A percentile compares a stretch with the other conserved stretches of the same genome.
phyloP scores from a whole-genome alignment of 371 early-diverging fungal species.

The Circinella minor region DNA sequence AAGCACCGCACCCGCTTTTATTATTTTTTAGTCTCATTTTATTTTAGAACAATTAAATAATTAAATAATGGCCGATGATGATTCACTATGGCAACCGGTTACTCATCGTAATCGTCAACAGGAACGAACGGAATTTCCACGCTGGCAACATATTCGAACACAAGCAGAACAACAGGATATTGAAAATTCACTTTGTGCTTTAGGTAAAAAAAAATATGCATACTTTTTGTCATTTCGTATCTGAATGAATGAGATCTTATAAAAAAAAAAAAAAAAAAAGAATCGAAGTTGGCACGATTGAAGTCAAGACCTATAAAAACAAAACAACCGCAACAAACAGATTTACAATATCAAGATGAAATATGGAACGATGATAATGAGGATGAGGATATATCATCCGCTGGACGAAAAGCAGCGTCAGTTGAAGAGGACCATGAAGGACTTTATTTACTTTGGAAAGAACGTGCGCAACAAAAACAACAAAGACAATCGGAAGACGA shows the following conservation, averaged over 20 bases:
- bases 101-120: background rate
- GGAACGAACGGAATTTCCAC: background rate
- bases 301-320: background rate
- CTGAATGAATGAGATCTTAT: too few species aligned
- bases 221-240: background rate
- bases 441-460: constrained; percentile 20
- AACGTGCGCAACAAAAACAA: background rate
- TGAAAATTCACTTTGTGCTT: constrained; percentile 10
- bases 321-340: background rate
- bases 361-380: constrained; percentile 9
- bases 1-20: background rate
- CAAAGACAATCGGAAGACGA: background rate
- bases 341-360: background rate
- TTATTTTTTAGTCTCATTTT: background rate
- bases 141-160: constrained; percentile 14
- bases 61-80: background rate
- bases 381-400: background rate
- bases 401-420: background rate
- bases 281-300: constrained; percentile 10
- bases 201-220: background rate
- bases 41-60: background rate
- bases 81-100: background rate
- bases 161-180: constrained; percentile 2
- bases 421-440: constrained; percentile 25
- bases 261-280: background rate